These are phyloP conservation scores for Populus simonii DNA, from an alignment of 345 rosid genomes.

Conservation along the genomic window DNA sequence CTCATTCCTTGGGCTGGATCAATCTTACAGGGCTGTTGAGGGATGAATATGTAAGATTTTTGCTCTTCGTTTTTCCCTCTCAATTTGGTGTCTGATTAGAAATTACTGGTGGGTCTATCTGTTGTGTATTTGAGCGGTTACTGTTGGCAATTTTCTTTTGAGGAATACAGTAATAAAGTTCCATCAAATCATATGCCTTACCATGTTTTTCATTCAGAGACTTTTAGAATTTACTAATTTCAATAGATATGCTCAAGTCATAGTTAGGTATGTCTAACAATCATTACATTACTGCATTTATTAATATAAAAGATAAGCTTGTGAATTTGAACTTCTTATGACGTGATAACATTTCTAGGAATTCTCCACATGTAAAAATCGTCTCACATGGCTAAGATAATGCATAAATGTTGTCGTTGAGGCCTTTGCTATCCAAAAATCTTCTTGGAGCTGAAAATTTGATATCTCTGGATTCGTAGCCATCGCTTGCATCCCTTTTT, in stretches of 20 bases:
- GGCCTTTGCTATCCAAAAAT: slow-evolving; percentile 5
- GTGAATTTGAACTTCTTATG: slow-evolving; percentile 1
- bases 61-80: not conserved
- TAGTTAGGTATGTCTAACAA: slow-evolving; percentile 1
- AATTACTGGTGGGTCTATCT: not conserved
- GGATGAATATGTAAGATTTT: not conserved
- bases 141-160: slow-evolving; percentile 1
- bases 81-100: not conserved
- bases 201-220: not conserved
- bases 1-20: slow-evolving; percentile 2
- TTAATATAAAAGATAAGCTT: not conserved
- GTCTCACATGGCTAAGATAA: slow-evolving; percentile 4
- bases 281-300: not conserved
- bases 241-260: not conserved
- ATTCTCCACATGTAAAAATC: slow-evolving; percentile 10
- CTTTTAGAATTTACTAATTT: not conserved
- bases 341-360: slow-evolving; percentile 3
- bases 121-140: not conserved
- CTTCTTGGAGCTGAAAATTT: slow-evolving; percentile 6
- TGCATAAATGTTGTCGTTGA: slow-evolving; percentile 6
- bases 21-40: slow-evolving; percentile 1
- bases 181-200: not conserved
- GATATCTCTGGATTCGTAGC: not conserved
- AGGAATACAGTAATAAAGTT: not conserved
- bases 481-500: slow-evolving; percentile 8